phyloP scores from a whole-genome alignment of 495 filamentous ascomycete species.

The Tetracladium setigerum region DNA sequence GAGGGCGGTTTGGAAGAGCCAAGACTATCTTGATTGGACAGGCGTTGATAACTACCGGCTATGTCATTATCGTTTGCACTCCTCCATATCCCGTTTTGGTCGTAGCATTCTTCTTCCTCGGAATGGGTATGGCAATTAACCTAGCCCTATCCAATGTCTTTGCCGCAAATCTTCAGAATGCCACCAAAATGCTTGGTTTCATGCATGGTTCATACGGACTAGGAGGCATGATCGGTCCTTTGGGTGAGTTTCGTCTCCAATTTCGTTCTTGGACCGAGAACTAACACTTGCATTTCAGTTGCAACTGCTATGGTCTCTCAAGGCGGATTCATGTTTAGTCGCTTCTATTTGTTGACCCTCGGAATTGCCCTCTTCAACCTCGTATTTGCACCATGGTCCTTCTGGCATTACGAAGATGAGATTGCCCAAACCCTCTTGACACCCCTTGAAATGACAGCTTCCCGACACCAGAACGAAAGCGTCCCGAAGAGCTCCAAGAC shows the following conservation, averaged over 20 bases:
- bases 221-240: slow-evolving; percentile 52
- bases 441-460: slow-evolving; percentile 30
- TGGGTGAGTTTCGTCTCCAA: no score
- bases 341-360: slow-evolving; percentile 53
- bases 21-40: slow-evolving; percentile 52
- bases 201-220: slow-evolving; percentile 67
- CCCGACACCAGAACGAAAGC: slow-evolving; percentile 16
- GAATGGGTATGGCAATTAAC: slow-evolving; percentile 58
- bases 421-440: slow-evolving; percentile 27
- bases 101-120: slow-evolving; percentile 56
- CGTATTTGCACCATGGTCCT: slow-evolving; percentile 46
- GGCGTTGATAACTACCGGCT: slow-evolving; percentile 40
- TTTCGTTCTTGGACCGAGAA: no score
- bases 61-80: slow-evolving; percentile 53
- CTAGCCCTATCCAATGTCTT: slow-evolving; percentile 71
- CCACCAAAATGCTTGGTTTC: slow-evolving; percentile 52
- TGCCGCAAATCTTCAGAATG: slow-evolving; percentile 57
- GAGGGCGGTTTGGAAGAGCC: slow-evolving; percentile 54
- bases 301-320: slow-evolving; percentile 55
- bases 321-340: slow-evolving; percentile 41
- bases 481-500: neutral
- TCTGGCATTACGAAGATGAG: slow-evolving; percentile 48
- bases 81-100: slow-evolving; percentile 65
- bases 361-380: slow-evolving; percentile 41
- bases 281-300: no score